These are phyloP conservation scores for Aspergillus sp. DNA, from an alignment of 2,329 filamentous ascomycete species.

Conservation along the genomic window DNA sequence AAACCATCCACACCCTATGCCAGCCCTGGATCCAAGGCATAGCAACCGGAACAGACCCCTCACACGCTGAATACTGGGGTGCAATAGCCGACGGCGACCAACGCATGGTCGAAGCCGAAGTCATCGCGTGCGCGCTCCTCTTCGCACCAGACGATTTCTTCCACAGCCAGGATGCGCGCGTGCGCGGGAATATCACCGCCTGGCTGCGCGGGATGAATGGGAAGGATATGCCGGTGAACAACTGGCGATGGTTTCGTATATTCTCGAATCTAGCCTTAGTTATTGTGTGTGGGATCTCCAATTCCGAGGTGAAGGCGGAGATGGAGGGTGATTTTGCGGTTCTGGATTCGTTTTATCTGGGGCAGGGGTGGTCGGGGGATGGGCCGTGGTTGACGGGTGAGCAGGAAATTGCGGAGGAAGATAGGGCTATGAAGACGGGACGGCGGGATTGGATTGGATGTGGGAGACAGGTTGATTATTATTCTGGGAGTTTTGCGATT, in stretches of 20 bases:
- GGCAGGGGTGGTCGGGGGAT: conserved; percentile 17
- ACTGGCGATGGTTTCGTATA: conserved; percentile 21
- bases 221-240: conserved; percentile 17
- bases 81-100: conserved; percentile 19
- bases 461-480: conserved; percentile 18
- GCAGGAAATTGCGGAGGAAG: neutral
- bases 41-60: conserved; percentile 19
- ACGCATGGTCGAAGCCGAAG: conserved; percentile 26
- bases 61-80: conserved; percentile 24
- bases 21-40: conserved; percentile 10
- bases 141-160: conserved; percentile 19
- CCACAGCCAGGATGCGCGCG: conserved; percentile 8
- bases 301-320: neutral
- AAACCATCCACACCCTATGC: neutral
- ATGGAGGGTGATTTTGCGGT: conserved; percentile 13
- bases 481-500: conserved; percentile 21
- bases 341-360: conserved; percentile 17
- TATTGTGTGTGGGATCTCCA: conserved; percentile 2
- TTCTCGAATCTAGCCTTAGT: conserved; percentile 17
- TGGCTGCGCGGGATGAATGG: conserved; percentile 15
- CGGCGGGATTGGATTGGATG: neutral
- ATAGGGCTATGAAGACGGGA: neutral
- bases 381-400: conserved; percentile 10
- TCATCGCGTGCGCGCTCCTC: conserved; percentile 19
- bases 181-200: conserved; percentile 11